Evolutionary conservation across 1,284 basidiomycete species (phyloP).

Genomic region (Moesziomyces parantarcticus): DNA sequence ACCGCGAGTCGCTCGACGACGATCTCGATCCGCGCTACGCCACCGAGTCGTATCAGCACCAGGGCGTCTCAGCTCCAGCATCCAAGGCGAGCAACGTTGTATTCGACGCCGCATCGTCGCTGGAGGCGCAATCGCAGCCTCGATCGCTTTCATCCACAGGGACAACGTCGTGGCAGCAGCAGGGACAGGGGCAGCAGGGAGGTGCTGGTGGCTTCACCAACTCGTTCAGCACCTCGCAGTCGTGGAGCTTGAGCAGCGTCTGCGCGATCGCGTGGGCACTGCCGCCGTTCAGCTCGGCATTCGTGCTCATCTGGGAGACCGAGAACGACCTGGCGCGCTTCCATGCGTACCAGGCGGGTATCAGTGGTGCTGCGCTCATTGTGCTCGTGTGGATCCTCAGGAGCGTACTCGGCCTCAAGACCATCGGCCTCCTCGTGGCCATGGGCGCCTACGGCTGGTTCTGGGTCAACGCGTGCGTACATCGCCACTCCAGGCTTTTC

Average conservation of each 20-base stretch:
- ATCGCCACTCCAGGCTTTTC: neutral
- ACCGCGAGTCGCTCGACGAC: slow-evolving; percentile 45
- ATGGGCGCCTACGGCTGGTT: slow-evolving; percentile 61
- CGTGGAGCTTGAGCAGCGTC: slow-evolving; percentile 53
- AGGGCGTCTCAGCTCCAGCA: slow-evolving; percentile 11
- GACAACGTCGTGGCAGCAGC: slow-evolving; percentile 20
- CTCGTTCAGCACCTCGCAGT: slow-evolving; percentile 38
- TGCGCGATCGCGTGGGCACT: slow-evolving; percentile 56
- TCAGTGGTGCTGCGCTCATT: slow-evolving; percentile 49
- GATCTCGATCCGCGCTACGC: slow-evolving; percentile 57
- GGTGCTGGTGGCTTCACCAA: slow-evolving; percentile 16
- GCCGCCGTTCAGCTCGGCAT: slow-evolving; percentile 54
- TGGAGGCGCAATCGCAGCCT: slow-evolving; percentile 34
- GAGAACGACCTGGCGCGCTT: slow-evolving; percentile 60
- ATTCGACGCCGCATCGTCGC: slow-evolving; percentile 39
- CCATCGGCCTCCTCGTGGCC: slow-evolving; percentile 53
- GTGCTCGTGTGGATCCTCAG: slow-evolving; percentile 52
- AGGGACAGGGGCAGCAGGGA: slow-evolving; percentile 1
- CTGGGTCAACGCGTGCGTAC: slow-evolving; percentile 62
- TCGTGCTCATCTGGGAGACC: slow-evolving; percentile 59
- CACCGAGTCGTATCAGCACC: slow-evolving; percentile 55
- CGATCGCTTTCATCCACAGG: neutral
- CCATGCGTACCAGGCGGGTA: slow-evolving; percentile 60
- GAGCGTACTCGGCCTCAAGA: slow-evolving; percentile 52
- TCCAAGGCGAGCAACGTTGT: slow-evolving; percentile 25